Evolutionary conservation across 305 asterid species (phyloP).

Genomic region (Solanum hybrid): DNA sequence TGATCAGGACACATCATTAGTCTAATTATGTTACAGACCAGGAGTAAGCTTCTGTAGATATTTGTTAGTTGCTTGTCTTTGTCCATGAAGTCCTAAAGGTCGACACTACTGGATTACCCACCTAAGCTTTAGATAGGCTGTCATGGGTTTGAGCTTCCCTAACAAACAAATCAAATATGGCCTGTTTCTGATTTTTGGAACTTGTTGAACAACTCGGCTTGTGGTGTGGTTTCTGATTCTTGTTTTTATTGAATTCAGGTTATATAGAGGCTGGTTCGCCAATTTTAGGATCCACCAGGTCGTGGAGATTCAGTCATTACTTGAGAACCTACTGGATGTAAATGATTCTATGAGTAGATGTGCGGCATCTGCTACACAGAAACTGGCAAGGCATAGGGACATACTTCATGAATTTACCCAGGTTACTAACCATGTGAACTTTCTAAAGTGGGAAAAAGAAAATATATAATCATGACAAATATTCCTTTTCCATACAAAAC

Average conservation of each 20-base stretch:
- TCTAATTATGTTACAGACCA: background rate
- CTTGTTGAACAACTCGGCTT: background rate
- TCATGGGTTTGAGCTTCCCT: background rate
- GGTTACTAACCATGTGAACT: constrained; percentile 29
- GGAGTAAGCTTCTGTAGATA: background rate
- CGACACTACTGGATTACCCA: background rate
- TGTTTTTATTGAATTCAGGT: constrained; percentile 35
- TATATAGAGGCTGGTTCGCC: constrained; percentile 77
- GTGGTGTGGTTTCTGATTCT: constrained; percentile 11
- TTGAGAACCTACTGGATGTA: constrained; percentile 84
- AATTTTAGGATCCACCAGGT: constrained; percentile 72
- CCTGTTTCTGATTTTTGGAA: background rate
- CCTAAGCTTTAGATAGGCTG: background rate
- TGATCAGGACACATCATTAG: background rate
- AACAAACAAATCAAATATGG: background rate
- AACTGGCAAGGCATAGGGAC: constrained; percentile 91
- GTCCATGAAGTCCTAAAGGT: background rate
- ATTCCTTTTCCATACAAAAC: no score
- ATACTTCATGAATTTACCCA: constrained; percentile 85
- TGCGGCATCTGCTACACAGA: constrained; percentile 87
- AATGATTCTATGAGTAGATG: constrained; percentile 95
- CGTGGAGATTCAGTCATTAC: constrained; percentile 90
- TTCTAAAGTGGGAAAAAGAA: background rate
- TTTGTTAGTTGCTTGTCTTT: background rate
- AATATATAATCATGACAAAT: background rate